These are phyloP conservation scores for Penicillium sp. DNA, from an alignment of 2,329 filamentous ascomycete genomes.

Conservation along the genomic window DNA sequence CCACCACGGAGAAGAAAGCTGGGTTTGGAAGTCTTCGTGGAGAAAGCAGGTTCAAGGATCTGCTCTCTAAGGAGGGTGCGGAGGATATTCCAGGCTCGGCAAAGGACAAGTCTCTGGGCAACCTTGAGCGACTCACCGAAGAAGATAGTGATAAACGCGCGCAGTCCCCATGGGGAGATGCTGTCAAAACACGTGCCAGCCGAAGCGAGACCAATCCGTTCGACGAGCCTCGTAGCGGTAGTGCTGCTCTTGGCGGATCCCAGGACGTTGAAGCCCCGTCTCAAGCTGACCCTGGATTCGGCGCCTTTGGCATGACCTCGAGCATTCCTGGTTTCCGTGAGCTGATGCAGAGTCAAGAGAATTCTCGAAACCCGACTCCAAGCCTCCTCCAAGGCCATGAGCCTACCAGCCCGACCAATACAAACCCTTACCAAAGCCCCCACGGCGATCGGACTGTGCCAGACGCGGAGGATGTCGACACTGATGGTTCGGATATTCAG, in stretches of 20 bases:
- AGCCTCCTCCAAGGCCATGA: constrained; percentile 62
- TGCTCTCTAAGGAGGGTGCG: constrained; percentile 77
- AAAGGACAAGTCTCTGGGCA: constrained; percentile 62
- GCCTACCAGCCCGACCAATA: constrained; percentile 88
- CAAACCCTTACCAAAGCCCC: constrained; percentile 94
- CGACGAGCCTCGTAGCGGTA: constrained; percentile 61
- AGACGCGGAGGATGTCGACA: constrained; percentile 67
- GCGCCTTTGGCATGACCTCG: constrained; percentile 65
- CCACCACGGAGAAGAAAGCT: constrained; percentile 72
- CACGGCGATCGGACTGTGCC: constrained; percentile 67
- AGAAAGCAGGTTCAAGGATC: constrained; percentile 83
- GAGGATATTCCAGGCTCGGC: constrained; percentile 64
- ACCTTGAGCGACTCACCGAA: constrained; percentile 61
- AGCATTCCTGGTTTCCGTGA: constrained; percentile 64
- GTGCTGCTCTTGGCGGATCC: constrained; percentile 74
- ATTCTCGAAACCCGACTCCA: constrained; percentile 63
- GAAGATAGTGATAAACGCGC: constrained; percentile 53
- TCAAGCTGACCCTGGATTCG: constrained; percentile 59
- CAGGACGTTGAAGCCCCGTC: constrained; percentile 64
- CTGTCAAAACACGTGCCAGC: constrained; percentile 53
- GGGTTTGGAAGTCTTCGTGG: constrained; percentile 70
- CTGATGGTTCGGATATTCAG: constrained; percentile 60
- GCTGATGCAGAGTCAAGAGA: constrained; percentile 62
- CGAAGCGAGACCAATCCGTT: constrained; percentile 59
- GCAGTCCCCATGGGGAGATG: constrained; percentile 59